Evolutionary conservation across 2,329 filamentous ascomycete genomes (phyloP).

Genomic region (Basipetospora sp.): DNA sequence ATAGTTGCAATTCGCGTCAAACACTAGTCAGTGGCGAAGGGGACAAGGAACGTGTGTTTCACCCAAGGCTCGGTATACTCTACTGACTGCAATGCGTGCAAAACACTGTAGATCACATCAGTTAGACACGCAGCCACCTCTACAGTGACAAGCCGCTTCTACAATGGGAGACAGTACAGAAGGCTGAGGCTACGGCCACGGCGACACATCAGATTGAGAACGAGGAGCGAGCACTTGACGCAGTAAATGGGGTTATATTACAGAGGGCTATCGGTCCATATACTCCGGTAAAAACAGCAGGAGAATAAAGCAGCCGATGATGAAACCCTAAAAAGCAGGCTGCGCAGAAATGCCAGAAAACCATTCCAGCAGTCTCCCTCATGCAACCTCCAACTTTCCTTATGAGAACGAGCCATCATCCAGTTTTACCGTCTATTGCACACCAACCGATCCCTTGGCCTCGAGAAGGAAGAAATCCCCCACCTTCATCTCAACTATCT

Average conservation of each 20-base stretch:
- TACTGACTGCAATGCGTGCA: no score
- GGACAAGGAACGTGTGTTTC: no score
- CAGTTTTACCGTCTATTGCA: conserved; percentile 16
- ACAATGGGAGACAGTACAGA: not conserved
- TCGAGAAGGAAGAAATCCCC: no score
- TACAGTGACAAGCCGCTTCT: no score
- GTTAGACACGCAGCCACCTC: no score
- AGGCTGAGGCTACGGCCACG: conserved; percentile 1
- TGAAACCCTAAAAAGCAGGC: conserved; percentile 6
- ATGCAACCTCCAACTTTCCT: conserved; percentile 32
- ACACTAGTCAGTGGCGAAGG: no score
- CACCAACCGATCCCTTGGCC: conserved; percentile 4
- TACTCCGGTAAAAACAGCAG: conserved; percentile 6
- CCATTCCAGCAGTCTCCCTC: conserved; percentile 22
- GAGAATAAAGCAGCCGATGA: conserved; percentile 6
- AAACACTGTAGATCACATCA: no score
- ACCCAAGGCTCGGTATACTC: no score
- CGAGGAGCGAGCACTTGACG: conserved; percentile 5
- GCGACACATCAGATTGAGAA: conserved; percentile 5
- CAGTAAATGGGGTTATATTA: conserved; percentile 5
- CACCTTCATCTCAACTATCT: not conserved
- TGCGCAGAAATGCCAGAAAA: conserved; percentile 4
- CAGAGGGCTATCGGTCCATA: conserved; percentile 6
- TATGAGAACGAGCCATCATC: conserved; percentile 25
- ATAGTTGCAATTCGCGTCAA: no score